Evolutionary conservation across 1,284 basidiomycete species (phyloP).

Genomic region (Cryptococcus hybrid): DNA sequence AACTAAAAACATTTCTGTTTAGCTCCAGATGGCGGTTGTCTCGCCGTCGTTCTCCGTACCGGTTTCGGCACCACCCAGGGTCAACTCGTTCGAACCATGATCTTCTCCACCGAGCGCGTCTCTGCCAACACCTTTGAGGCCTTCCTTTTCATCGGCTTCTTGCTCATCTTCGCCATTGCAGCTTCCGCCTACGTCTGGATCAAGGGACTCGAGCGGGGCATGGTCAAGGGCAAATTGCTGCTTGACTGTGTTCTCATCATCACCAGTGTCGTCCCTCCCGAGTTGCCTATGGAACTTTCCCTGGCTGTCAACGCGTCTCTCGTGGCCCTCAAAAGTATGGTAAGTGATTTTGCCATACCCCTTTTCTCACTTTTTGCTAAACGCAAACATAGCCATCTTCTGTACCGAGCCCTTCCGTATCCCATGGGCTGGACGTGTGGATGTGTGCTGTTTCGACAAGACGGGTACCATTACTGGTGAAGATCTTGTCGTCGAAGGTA

Average conservation of each 20-base stretch:
- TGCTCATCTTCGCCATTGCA: constrained; percentile 92
- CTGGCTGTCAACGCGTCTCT: constrained; percentile 91
- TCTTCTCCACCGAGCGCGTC: constrained; percentile 91
- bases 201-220: constrained; percentile 75
- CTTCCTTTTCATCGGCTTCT: constrained; percentile 94
- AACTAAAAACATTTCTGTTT: constrained; percentile 1
- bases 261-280: constrained; percentile 92
- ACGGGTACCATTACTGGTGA: constrained; percentile 96
- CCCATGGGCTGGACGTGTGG: constrained; percentile 86
- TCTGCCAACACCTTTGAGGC: constrained; percentile 91
- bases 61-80: constrained; percentile 96
- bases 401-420: constrained; percentile 98
- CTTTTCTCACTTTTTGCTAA: background rate
- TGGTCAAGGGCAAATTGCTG: constrained; percentile 89
- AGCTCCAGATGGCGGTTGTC: constrained; percentile 84
- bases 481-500: constrained; percentile 88
- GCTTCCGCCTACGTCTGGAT: constrained; percentile 81
- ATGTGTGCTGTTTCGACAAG: constrained; percentile 97
- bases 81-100: constrained; percentile 94
- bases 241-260: constrained; percentile 92
- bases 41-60: constrained; percentile 88
- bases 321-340: constrained; percentile 90
- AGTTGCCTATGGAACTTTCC: constrained; percentile 93
- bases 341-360: constrained; percentile 42
- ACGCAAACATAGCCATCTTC: constrained; percentile 70